Evolutionary conservation across 805 yeast genomes (phyloP).

Genomic region (Blastobotrys terrestris): DNA sequence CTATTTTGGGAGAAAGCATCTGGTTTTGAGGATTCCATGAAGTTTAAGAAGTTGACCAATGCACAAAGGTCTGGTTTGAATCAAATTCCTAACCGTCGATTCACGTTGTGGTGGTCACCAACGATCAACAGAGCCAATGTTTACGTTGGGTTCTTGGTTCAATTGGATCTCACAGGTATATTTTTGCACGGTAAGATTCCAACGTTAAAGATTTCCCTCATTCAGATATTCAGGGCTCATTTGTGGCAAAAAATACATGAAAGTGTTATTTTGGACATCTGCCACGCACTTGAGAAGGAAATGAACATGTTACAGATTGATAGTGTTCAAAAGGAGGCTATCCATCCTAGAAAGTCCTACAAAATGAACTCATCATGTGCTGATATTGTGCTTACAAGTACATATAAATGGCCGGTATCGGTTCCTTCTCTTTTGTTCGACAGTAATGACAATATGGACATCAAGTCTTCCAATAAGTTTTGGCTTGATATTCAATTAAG

Average conservation of each 20-base stretch:
- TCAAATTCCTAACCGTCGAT: constrained; percentile 95
- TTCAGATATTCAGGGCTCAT: constrained; percentile 96
- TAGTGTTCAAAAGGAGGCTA: constrained; percentile 80
- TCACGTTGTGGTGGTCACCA: constrained; percentile 99
- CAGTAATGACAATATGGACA: constrained; percentile 55
- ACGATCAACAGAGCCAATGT: constrained; percentile 97
- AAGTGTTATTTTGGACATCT: constrained; percentile 84
- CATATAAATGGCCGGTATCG: constrained; percentile 71
- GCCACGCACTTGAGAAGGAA: constrained; percentile 87
- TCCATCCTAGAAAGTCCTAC: constrained; percentile 95
- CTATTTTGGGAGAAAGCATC: constrained; percentile 97
- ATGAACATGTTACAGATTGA: constrained; percentile 78
- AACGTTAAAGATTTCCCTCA: constrained; percentile 87
- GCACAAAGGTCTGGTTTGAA: constrained; percentile 97
- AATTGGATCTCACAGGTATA: constrained; percentile 91
- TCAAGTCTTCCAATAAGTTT: constrained; percentile 54
- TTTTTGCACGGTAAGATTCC: constrained; percentile 98
- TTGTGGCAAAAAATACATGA: constrained; percentile 99
- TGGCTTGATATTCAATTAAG: constrained; percentile 95
- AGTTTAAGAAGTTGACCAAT: constrained; percentile 88
- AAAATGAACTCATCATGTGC: constrained; percentile 96
- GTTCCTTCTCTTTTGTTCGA: constrained; percentile 76
- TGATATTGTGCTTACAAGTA: constrained; percentile 71
- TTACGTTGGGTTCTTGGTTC: constrained; percentile 95
- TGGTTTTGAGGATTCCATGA: constrained; percentile 94